Percentiles rank a stretch among this genome's conserved stretches.
Evolutionary conservation across 176 grass and related monocot genomes (phyloP).

Genomic region (Dactylis glomerata): DNA sequence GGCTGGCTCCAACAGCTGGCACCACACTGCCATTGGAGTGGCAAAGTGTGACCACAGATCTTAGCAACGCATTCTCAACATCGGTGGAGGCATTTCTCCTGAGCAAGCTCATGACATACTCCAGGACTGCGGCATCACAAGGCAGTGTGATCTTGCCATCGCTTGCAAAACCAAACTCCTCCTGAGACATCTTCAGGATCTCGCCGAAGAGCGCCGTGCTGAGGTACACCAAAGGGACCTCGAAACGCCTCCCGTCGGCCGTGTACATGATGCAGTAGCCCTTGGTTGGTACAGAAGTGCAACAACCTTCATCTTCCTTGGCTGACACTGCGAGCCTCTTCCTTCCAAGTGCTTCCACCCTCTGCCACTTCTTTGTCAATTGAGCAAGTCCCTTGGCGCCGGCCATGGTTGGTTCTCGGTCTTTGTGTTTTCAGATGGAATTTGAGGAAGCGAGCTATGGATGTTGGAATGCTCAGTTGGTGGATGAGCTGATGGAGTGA

Average conservation of each 20-base stretch:
- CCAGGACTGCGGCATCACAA: constrained; percentile 44
- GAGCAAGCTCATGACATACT: constrained; percentile 47
- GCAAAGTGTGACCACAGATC: constrained; percentile 24
- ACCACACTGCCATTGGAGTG: background rate
- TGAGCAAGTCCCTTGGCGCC: constrained; percentile 28
- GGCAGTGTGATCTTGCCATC: constrained; percentile 47
- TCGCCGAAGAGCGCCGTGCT: constrained; percentile 24
- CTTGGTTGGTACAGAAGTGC: constrained; percentile 10
- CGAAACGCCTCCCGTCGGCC: constrained; percentile 35
- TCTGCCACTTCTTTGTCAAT: constrained; percentile 28
- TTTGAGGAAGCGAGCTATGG: background rate
- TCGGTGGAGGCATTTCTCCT: constrained; percentile 33
- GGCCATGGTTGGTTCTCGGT: background rate
- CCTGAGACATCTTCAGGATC: constrained; percentile 47
- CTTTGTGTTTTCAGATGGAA: background rate
- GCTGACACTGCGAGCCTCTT: background rate
- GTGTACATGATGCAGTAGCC: constrained; percentile 48
- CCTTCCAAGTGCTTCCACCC: constrained; percentile 8
- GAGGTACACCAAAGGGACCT: constrained; percentile 51
- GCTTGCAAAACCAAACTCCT: constrained; percentile 46
- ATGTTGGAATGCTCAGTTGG: background rate
- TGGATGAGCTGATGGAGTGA: background rate
- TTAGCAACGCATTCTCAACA: constrained; percentile 41
- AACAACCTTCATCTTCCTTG: constrained; percentile 18
- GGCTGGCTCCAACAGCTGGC: background rate